These are phyloP conservation scores for Purpureocillium takamizusanense DNA, from an alignment of 2,329 filamentous ascomycete species.

Conservation along the genomic window DNA sequence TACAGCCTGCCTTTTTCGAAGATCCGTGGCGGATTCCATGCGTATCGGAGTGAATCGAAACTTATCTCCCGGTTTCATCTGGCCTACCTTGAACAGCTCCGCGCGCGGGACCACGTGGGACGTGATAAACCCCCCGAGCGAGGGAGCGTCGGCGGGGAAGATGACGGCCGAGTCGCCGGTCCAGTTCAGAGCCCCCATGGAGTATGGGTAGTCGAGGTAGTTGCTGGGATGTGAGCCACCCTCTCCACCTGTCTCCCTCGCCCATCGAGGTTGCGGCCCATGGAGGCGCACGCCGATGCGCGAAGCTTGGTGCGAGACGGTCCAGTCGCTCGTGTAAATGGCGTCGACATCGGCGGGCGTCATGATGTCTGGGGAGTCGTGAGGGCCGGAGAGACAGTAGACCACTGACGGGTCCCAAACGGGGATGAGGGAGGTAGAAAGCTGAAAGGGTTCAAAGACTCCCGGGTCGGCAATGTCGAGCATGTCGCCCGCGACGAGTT, in stretches of 20 bases:
- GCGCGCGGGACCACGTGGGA: slow-evolving; percentile 45
- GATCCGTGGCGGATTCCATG: neutral
- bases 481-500: slow-evolving; percentile 30
- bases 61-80: slow-evolving; percentile 48
- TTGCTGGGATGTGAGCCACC: slow-evolving; percentile 55
- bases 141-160: slow-evolving; percentile 49
- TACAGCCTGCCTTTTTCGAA: neutral
- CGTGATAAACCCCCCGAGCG: slow-evolving; percentile 52
- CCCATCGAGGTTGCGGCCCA: slow-evolving; percentile 50
- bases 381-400: slow-evolving; percentile 21
- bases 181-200: slow-evolving; percentile 49
- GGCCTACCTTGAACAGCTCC: slow-evolving; percentile 53
- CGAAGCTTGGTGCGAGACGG: slow-evolving; percentile 51
- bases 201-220: slow-evolving; percentile 28
- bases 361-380: slow-evolving; percentile 20
- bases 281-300: slow-evolving; percentile 51
- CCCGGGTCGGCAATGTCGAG: slow-evolving; percentile 2
- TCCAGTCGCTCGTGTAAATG: slow-evolving; percentile 49
- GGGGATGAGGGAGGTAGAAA: slow-evolving; percentile 5
- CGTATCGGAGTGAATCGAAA: slow-evolving; percentile 1
- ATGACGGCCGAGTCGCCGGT: slow-evolving; percentile 53
- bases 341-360: slow-evolving; percentile 41
- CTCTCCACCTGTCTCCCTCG: slow-evolving; percentile 49
- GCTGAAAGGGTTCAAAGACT: neutral
- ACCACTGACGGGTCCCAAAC: slow-evolving; percentile 7